Conservation (phyloP, 1,284 basidiomycete genomes). For the Entoloma clypeatum region DNA sequence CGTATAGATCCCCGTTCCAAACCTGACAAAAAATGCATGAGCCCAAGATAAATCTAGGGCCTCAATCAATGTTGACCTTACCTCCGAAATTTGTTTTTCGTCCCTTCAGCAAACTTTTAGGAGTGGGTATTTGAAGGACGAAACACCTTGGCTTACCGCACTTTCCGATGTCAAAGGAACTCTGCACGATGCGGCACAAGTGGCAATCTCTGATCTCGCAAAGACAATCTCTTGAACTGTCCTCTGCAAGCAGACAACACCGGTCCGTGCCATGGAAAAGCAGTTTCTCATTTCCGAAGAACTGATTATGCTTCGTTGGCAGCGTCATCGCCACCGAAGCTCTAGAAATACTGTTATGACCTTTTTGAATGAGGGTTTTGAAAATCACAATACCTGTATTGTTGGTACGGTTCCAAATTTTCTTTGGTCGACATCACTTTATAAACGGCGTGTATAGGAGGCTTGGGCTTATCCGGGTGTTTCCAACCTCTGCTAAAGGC, state of each 20-base stretch:
- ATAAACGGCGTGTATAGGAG: constrained; percentile 48
- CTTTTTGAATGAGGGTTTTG: constrained; percentile 2
- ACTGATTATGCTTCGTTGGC: constrained; percentile 21
- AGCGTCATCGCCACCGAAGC: constrained; percentile 24
- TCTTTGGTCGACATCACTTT: constrained; percentile 46
- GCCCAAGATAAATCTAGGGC: not conserved
- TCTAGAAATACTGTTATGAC: constrained; percentile 16
- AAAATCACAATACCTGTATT: constrained; percentile 40
- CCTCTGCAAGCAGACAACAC: constrained; percentile 50
- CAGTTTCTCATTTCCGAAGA: constrained; percentile 46
- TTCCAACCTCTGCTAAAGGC: constrained; percentile 54
- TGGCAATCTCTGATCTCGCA: constrained; percentile 46
- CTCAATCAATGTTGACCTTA: constrained; percentile 14
- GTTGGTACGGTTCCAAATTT: constrained; percentile 42
- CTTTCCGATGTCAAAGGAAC: constrained; percentile 50
- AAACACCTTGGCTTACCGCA: constrained; percentile 50
- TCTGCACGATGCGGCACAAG: constrained; percentile 49
- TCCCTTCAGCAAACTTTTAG: constrained; percentile 31
- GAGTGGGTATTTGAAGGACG: not conserved
- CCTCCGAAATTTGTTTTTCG: constrained; percentile 52
- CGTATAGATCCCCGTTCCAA: constrained; percentile 60
- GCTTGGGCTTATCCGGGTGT: constrained; percentile 49
- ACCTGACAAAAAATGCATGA: constrained; percentile 32
- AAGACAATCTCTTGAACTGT: constrained; percentile 36
- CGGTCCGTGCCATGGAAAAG: constrained; percentile 62